Percentiles rank a stretch among this genome's conserved stretches.
These are phyloP conservation scores for Biscogniauxia sp. DNA, from an alignment of 2,329 filamentous ascomycete genomes.

Conservation along the genomic window DNA sequence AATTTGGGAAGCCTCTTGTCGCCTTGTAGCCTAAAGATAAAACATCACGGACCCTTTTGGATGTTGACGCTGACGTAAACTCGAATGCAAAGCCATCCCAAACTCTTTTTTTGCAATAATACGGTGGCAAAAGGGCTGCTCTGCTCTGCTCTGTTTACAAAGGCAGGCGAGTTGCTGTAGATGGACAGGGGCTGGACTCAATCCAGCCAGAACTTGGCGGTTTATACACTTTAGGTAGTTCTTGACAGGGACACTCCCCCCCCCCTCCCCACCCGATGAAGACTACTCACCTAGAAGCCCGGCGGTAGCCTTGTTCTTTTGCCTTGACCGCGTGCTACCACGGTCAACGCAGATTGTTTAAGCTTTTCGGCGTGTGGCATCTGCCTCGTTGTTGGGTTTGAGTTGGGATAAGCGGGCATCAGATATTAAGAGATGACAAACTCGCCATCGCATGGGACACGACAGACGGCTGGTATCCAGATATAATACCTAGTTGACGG, in stretches of 20 bases:
- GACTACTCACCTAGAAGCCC: background rate
- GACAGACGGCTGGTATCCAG: conserved; percentile 6
- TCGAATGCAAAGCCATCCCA: conserved; percentile 3
- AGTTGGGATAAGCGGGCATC: conserved; percentile 1
- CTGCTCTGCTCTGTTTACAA: background rate
- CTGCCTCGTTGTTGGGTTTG: conserved; percentile 7
- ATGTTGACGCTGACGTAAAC: conserved; percentile 9
- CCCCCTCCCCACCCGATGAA: background rate
- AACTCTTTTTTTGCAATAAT: background rate
- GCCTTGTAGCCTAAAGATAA: conserved; percentile 4
- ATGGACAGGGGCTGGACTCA: background rate
- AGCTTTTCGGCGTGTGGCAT: background rate
- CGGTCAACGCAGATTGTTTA: background rate
- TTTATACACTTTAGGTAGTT: background rate
- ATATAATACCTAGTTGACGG: conserved; percentile 10
- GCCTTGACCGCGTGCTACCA: background rate
- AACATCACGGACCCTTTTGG: conserved; percentile 4
- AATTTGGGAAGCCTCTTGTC: conserved; percentile 11
- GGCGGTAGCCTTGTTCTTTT: background rate
- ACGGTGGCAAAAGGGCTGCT: background rate
- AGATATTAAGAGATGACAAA: conserved; percentile 8
- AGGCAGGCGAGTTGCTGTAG: background rate
- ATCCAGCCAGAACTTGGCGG: background rate
- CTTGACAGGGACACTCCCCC: background rate
- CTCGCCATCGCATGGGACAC: conserved; percentile 17